A percentile compares a stretch with the other conserved stretches of the same genome.
These are phyloP conservation scores for Monosporascus sp. DNA, from an alignment of 2,329 filamentous ascomycete genomes.

Conservation along the genomic window DNA sequence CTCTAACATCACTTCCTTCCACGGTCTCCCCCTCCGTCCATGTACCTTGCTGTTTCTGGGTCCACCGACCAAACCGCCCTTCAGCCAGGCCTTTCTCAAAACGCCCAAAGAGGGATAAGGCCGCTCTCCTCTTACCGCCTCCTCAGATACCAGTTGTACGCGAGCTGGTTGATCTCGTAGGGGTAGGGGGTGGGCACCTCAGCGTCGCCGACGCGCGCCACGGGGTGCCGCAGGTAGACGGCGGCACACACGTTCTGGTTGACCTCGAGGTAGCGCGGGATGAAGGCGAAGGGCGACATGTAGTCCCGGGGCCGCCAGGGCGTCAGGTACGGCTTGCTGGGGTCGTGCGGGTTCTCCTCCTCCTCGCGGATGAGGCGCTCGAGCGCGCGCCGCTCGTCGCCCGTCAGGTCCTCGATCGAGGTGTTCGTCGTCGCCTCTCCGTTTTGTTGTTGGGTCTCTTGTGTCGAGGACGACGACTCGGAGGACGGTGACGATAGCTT, in stretches of 20 bases:
- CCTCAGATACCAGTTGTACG: constrained; percentile 91
- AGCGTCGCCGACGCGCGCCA: constrained; percentile 72
- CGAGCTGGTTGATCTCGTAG: constrained; percentile 66
- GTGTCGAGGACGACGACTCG: constrained; percentile 7
- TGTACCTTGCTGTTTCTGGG: no score
- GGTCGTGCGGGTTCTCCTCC: constrained; percentile 71
- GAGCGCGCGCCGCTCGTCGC: constrained; percentile 50
- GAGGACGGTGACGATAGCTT: constrained; percentile 24
- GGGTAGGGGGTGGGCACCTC: constrained; percentile 83
- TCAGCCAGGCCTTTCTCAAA: no score
- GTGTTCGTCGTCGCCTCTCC: constrained; percentile 18
- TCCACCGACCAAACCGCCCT: no score
- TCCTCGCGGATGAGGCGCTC: constrained; percentile 55
- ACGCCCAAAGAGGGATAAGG: no score
- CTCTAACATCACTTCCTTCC: no score
- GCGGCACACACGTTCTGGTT: constrained; percentile 96
- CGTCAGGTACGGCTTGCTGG: constrained; percentile 76
- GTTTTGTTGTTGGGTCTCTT: constrained; percentile 26
- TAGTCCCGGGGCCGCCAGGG: constrained; percentile 84
- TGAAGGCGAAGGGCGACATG: constrained; percentile 91
- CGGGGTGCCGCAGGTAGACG: constrained; percentile 90
- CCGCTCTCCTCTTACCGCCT: constrained; percentile 52
- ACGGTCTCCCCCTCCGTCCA: no score
- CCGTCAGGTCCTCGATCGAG: constrained; percentile 37
- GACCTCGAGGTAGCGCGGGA: constrained; percentile 92